Evolutionary conservation across 2,329 filamentous ascomycete genomes (phyloP).

Genomic region (Pseudogymnoascus sp.): DNA sequence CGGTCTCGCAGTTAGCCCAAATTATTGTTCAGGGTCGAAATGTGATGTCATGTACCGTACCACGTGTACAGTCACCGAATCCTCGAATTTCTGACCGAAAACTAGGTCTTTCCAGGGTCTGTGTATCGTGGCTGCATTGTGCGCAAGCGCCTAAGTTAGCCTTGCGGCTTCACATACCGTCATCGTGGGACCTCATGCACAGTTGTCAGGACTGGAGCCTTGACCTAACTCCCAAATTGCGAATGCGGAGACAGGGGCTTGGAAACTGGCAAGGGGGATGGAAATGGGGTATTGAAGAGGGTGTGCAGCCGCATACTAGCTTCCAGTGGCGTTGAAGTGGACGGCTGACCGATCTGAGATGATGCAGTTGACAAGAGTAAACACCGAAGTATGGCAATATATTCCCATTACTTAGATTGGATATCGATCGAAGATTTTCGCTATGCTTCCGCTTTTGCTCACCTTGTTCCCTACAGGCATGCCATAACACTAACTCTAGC

Average conservation of each 20-base stretch:
- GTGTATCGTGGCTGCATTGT: not conserved
- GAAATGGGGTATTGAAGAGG: not conserved
- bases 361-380: not conserved
- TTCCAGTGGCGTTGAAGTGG: not conserved
- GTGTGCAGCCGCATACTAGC: not conserved
- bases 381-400: not conserved
- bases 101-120: not conserved
- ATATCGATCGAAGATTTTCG: constrained; percentile 2
- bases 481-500: constrained; percentile 1
- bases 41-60: constrained; percentile 6
- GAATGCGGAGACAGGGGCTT: not conserved
- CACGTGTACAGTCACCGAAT: constrained; percentile 3
- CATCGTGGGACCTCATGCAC: not conserved
- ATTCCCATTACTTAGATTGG: not conserved
- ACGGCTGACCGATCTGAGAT: not conserved
- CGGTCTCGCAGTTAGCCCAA: not conserved
- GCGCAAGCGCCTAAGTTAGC: not conserved
- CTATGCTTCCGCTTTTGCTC: constrained; percentile 3
- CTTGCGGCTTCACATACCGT: constrained; percentile 1
- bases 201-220: not conserved
- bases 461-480: not conserved
- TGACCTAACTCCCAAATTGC: not conserved
- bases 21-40: not conserved
- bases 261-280: not conserved
- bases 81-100: constrained; percentile 3